Base-by-base conservation (phyloP, 106 monocot species). In the Apostasia shenzhenica region DNA sequence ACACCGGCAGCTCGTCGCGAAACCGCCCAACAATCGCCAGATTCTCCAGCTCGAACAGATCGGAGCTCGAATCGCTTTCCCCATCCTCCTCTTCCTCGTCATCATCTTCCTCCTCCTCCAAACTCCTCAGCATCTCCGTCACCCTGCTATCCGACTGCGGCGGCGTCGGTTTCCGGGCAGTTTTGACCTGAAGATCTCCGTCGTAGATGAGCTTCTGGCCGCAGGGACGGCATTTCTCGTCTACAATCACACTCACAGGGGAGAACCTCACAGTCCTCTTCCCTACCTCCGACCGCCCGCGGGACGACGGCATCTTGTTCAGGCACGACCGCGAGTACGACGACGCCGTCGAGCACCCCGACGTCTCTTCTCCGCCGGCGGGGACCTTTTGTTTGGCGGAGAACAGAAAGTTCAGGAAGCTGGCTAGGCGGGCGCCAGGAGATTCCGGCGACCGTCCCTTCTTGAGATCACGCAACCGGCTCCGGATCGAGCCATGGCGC, bases 21-120 rank as follows among this genome's bases (percentile, higher is more conserved):
- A 61, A 72, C 61, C 49, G 48, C 1, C 80, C 72, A 45, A 61
- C 48, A 12, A 44, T 70, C 61, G 75, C 57, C 57, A 95, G 45
- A 60, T 79, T 73, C 62, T 88, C 85, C 56, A 95, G 68, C 76
- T 95, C 95, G 71, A 88, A 94, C 70, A 90, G 67, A 77, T 90
- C 94, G 2, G 83, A 81, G 58, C 83, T 81, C 59, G 78, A 63
- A 59, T 71, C 78, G 63, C 84, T 84, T 54, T 49, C 66, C 63
- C 2, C 72, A 54, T 73, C 85, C 55, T 79, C 82, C 3, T 55
- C 59, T 2, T 59, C 59, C 0, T 59, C 62, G 0, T 65, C 82
- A 38, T 75, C 70, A 44, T 74, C 72, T 3, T 77, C 82, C 76
- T 55, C 62, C 62, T 44, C 3, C 6, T 45, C 45, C 9, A 5